Percentiles rank a stretch among this genome's conserved stretches.
These are phyloP conservation scores for Dipsacomyces acuminosporus DNA, from an alignment of 371 early-diverging fungal species.

Conservation along the genomic window DNA sequence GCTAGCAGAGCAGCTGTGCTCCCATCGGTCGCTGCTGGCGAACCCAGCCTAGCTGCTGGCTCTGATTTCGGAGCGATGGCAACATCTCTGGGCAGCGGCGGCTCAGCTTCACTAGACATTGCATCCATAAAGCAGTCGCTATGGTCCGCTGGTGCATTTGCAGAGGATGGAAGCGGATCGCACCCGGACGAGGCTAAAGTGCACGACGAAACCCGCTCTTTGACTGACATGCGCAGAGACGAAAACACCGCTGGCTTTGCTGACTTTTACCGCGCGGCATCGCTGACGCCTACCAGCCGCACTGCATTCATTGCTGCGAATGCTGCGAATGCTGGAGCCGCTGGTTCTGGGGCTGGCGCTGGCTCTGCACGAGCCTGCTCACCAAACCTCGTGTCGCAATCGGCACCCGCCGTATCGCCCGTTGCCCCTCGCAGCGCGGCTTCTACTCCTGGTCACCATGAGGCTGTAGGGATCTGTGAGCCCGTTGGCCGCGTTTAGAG, in stretches of 20 bases:
- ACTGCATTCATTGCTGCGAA: too few species aligned
- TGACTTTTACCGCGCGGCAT: slow-evolving; percentile 34
- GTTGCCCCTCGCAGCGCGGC: slow-evolving; percentile 42
- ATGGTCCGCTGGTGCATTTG: slow-evolving; percentile 17
- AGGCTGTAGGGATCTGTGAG: slow-evolving; percentile 24
- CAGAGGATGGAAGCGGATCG: slow-evolving; percentile 5
- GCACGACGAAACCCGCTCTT: slow-evolving; percentile 33
- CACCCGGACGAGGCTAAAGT: background rate
- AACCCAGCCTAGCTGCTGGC: slow-evolving; percentile 5
- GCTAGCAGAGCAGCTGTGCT: too few species aligned
- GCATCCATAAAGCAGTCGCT: slow-evolving; percentile 32
- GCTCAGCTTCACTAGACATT: slow-evolving; percentile 9
- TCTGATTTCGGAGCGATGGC: slow-evolving; percentile 29
- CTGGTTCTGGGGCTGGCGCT: background rate
- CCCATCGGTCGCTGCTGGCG: too few species aligned
- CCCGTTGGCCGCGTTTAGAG: too few species aligned
- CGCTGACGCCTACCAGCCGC: slow-evolving; percentile 27
- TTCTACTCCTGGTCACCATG: slow-evolving; percentile 40
- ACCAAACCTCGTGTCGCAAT: slow-evolving; percentile 11
- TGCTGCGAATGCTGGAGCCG: too few species aligned
- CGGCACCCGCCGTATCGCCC: slow-evolving; percentile 16
- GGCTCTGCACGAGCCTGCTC: slow-evolving; percentile 19
- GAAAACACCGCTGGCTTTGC: slow-evolving; percentile 1
- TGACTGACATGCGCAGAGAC: slow-evolving; percentile 18
- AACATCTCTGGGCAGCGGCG: slow-evolving; percentile 24